Conservation (phyloP, 106 monocot genomes). For the Ottelia alismoides region DNA sequence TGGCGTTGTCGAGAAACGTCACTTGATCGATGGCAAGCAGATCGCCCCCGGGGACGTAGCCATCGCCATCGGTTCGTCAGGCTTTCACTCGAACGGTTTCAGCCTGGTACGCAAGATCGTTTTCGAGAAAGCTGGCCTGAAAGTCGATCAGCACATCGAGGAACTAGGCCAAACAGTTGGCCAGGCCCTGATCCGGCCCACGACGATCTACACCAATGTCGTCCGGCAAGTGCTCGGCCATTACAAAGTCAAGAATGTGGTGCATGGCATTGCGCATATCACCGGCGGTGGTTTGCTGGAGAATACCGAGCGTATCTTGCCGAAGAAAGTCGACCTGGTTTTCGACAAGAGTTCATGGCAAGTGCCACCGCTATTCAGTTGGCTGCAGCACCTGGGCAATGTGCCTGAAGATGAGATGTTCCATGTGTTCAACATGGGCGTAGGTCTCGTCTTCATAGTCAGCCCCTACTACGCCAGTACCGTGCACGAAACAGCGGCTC, state of each 20-base stretch:
- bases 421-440: background rate
- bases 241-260: background rate
- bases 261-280: background rate
- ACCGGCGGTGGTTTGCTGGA: background rate
- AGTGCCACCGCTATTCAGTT: background rate
- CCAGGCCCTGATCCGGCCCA: background rate
- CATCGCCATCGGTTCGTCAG: background rate
- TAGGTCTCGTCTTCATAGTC: background rate
- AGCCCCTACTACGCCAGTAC: no score
- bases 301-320: background rate
- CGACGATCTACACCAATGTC: background rate
- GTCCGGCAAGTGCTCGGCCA: background rate
- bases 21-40: no score
- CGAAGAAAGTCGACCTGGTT: background rate
- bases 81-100: background rate
- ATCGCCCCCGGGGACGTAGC: background rate
- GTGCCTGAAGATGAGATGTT: background rate
- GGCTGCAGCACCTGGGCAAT: background rate
- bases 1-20: no score
- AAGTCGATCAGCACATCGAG: background rate
- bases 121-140: background rate
- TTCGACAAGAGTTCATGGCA: background rate
- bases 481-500: no score
- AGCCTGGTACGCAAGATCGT: background rate
- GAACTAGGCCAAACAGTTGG: background rate